These are phyloP conservation scores for Colletotrichum sp. DNA, from an alignment of 2,329 filamentous ascomycete species.

Conservation along the genomic window DNA sequence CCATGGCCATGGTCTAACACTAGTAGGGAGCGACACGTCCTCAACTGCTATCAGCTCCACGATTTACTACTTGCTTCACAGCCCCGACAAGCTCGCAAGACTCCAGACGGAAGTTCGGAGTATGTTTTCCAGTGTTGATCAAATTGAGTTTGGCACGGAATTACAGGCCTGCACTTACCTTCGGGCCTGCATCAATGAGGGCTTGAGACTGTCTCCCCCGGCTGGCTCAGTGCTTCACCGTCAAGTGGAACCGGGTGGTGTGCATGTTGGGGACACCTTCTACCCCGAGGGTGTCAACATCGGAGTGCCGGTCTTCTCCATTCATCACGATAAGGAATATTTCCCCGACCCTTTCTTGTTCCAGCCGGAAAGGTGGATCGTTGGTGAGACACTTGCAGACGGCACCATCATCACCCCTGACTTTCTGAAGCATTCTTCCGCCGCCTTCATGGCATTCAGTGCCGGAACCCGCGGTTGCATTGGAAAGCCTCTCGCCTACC, in stretches of 20 bases:
- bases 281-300: not conserved
- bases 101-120: not conserved
- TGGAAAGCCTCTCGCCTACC: not conserved
- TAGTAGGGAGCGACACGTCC: not conserved
- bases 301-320: conserved; percentile 1
- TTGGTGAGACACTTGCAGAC: not conserved
- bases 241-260: not conserved
- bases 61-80: not conserved
- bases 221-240: not conserved
- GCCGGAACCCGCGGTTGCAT: conserved; percentile 4
- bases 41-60: conserved; percentile 1
- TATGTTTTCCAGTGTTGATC: not conserved
- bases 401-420: not conserved
- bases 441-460: conserved; percentile 6
- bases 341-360: not conserved
- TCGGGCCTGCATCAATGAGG: conserved; percentile 3
- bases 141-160: not conserved
- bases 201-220: not conserved
- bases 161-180: conserved; percentile 2
- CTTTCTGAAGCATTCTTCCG: not conserved
- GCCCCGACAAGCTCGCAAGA: not conserved
- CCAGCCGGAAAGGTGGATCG: conserved; percentile 1
- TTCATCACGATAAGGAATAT: conserved; percentile 1
- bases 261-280: not conserved
- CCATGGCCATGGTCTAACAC: fast-evolving